A percentile compares a stretch with the other conserved stretches of the same genome.
Evolutionary conservation across 192 early-diverging fungal species (phyloP).

Genomic region (Phycomyces nitens): DNA sequence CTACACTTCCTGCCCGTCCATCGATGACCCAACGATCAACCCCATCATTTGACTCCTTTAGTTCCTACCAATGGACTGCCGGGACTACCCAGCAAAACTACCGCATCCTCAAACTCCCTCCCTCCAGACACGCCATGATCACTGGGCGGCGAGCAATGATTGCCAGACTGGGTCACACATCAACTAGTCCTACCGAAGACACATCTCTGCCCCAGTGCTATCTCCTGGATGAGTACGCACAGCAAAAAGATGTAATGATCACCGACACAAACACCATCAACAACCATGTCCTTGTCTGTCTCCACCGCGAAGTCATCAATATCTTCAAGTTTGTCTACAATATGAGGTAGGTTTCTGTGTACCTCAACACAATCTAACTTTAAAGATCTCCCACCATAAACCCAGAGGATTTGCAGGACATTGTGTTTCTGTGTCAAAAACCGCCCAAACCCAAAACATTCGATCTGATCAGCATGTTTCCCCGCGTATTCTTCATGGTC

Average conservation of each 20-base stretch:
- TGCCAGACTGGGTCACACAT: slow-evolving; percentile 5
- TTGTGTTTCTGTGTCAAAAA: slow-evolving; percentile 37
- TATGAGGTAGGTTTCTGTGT: slow-evolving; percentile 1
- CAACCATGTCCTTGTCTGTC: slow-evolving; percentile 40
- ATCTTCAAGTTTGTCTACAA: slow-evolving; percentile 28
- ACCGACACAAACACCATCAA: slow-evolving; percentile 6
- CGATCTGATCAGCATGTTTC: slow-evolving; percentile 38
- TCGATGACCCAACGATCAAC: too few relatives aligned
- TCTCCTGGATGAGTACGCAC: not conserved
- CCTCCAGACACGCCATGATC: slow-evolving; percentile 14
- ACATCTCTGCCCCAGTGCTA: slow-evolving; percentile 6
- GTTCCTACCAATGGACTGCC: too few relatives aligned
- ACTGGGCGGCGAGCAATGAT: slow-evolving; percentile 15
- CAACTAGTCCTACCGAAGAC: not conserved
- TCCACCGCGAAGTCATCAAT: slow-evolving; percentile 32
- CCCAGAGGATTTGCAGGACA: slow-evolving; percentile 38
- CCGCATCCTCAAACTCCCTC: slow-evolving; percentile 1
- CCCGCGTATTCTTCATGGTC: slow-evolving; percentile 39
- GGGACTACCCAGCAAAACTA: not conserved
- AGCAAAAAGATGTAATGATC: slow-evolving; percentile 12
- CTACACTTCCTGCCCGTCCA: too few relatives aligned
- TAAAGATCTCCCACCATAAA: slow-evolving; percentile 31
- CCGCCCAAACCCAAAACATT: slow-evolving; percentile 33
- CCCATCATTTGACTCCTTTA: too few relatives aligned
- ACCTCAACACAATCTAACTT: not conserved